These are phyloP conservation scores for Gymnopus androsaceus DNA, from an alignment of 1,284 basidiomycete genomes.

Conservation along the genomic window DNA sequence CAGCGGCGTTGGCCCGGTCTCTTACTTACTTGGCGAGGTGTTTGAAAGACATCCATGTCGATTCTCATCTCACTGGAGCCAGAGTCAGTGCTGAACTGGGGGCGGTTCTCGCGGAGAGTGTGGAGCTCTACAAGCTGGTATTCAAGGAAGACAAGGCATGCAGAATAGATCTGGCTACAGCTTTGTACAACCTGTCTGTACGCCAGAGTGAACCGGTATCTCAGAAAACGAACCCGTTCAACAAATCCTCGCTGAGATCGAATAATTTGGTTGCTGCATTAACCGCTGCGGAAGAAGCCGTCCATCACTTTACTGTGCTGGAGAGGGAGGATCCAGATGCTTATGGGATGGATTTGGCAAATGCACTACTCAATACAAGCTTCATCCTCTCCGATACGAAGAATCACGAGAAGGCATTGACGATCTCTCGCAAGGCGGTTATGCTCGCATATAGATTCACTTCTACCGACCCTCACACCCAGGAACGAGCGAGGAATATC, in stretches of 20 bases:
- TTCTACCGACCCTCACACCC: constrained; percentile 11
- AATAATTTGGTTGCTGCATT: constrained; percentile 7
- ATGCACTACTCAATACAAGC: constrained; percentile 14
- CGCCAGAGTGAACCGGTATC: constrained; percentile 8
- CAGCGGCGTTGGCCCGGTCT: constrained; percentile 14
- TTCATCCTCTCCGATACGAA: constrained; percentile 16
- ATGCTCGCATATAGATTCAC: constrained; percentile 11
- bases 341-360: constrained; percentile 16
- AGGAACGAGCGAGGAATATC: constrained; percentile 12
- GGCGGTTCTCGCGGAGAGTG: constrained; percentile 13
- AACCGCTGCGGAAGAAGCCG: constrained; percentile 15
- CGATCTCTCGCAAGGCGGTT: constrained; percentile 12
- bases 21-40: constrained; percentile 16
- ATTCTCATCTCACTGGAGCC: constrained; percentile 1
- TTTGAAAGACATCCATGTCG: constrained; percentile 14
- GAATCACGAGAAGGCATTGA: constrained; percentile 11
- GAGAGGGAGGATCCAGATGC: constrained; percentile 15
- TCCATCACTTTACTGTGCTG: constrained; percentile 16
- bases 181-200: constrained; percentile 16
- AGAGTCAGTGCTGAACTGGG: constrained; percentile 2
- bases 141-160: constrained; percentile 15
- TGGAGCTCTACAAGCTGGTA: constrained; percentile 14
- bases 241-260: not conserved
- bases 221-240: not conserved
- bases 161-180: constrained; percentile 16